Evolutionary conservation across 805 yeast species (phyloP), one percentile per base, ranked within the genome.

Genomic region (Nakazawaea ishiwadae): DNA sequence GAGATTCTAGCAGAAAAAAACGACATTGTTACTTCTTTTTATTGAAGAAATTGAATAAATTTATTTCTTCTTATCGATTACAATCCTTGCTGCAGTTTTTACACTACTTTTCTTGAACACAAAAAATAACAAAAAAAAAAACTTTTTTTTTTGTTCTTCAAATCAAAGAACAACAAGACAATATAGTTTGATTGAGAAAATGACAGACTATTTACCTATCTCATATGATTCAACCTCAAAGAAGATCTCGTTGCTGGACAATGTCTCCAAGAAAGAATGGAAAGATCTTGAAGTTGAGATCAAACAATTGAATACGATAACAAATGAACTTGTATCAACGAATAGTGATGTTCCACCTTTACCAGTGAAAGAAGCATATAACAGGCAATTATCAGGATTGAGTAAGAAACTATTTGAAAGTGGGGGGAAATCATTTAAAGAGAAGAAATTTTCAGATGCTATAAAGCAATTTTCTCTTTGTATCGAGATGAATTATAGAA

Each of bases 381-480:
- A 80, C 66, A 62, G 73, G 60, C 69, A 75, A 53, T 46, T 73
- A 58, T 50, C 77, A n/a, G 69, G 74, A 44, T 69, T 81, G 76
- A 70, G 81, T 45, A 79, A 74, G 50, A 80, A 79, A 51, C 63
- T 83, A 52, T 81, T 81, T 51, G 84, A 77, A 40, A 66, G 79
- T 14, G 89, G 87, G 2, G 71, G 79, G 4, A 70, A 64, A 32
- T 62, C 79, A 5, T 72, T 84, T 62, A 75, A 77, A 50, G 65
- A 66, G 19, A 70, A 68, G 20, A 76, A 79, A 52, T 69, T 69
- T 46, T 63, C 62, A 3, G 89, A 81, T 10, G 81, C 88, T 1
- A 71, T 73, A 30, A 80, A 79, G 52, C 82, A 79, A 51, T 75
- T 81, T 50, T 56, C 76, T 6, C 63, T 82, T 31, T 91, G 86